Percentiles rank a stretch among this genome's conserved stretches.
Conservation (phyloP, 2,329 filamentous ascomycete genomes). For the Fusarium coffeatum region DNA sequence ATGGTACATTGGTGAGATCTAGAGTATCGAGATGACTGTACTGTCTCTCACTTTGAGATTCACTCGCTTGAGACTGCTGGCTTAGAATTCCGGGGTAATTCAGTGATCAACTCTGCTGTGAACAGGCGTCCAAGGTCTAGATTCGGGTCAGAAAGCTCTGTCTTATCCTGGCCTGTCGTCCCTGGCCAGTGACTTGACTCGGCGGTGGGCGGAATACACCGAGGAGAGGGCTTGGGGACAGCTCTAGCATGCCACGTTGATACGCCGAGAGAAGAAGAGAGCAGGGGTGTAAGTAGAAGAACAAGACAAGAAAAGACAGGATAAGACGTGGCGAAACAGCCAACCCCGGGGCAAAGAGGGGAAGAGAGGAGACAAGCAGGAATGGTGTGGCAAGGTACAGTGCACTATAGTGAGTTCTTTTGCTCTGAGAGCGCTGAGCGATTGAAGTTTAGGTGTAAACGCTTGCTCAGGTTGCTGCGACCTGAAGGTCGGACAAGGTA, state of each 20-base stretch:
- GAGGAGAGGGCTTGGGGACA: constrained; percentile 18
- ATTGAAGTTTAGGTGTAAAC: constrained; percentile 13
- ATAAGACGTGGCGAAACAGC: constrained; percentile 27
- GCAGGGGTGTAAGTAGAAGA: constrained; percentile 21
- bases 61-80: neutral
- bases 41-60: neutral
- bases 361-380: constrained; percentile 39
- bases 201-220: constrained; percentile 15
- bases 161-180: constrained; percentile 2
- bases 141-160: constrained; percentile 11
- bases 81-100: neutral
- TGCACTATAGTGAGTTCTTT: neutral
- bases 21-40: neutral
- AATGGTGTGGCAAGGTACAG: constrained; percentile 39
- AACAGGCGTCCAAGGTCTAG: constrained; percentile 8
- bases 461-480: constrained; percentile 18
- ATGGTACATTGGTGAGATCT: constrained; percentile 21
- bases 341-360: constrained; percentile 26
- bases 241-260: constrained; percentile 32
- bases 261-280: constrained; percentile 5
- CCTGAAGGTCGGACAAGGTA: constrained; percentile 30
- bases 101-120: neutral
- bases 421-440: constrained; percentile 14
- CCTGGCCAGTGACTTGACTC: constrained; percentile 2
- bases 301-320: neutral